Evolutionary conservation across 805 yeast genomes (phyloP).

Genomic region (Diddensiella transvaalensis): DNA sequence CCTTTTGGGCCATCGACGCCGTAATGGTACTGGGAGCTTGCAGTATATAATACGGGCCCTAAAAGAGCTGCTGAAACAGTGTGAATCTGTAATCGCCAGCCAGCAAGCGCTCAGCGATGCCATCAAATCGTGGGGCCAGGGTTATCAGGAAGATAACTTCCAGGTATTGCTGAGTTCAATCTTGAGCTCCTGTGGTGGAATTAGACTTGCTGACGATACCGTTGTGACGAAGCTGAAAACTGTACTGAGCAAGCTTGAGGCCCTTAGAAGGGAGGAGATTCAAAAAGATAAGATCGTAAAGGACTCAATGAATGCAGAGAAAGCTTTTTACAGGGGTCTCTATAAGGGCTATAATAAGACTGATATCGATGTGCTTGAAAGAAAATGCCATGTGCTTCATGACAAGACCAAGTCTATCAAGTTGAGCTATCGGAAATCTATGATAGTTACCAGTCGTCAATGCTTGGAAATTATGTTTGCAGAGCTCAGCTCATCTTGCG

Average conservation of each 20-base stretch:
- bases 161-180: slow-evolving; percentile 8
- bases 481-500: background rate
- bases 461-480: slow-evolving; percentile 15
- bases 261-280: slow-evolving; percentile 22
- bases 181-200: slow-evolving; percentile 2
- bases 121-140: slow-evolving; percentile 21
- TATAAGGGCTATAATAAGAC: slow-evolving; percentile 18
- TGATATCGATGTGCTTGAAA: slow-evolving; percentile 17
- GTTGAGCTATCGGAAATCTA: slow-evolving; percentile 9
- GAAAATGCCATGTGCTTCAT: slow-evolving; percentile 11
- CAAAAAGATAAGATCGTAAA: slow-evolving; percentile 7
- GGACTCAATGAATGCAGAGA: slow-evolving; percentile 17
- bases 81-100: slow-evolving; percentile 19
- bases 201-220: background rate
- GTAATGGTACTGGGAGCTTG: slow-evolving; percentile 5
- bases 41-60: slow-evolving; percentile 21
- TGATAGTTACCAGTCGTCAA: slow-evolving; percentile 10
- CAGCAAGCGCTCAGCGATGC: slow-evolving; percentile 14
- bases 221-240: slow-evolving; percentile 7
- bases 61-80: slow-evolving; percentile 17
- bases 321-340: slow-evolving; percentile 20
- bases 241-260: slow-evolving; percentile 20
- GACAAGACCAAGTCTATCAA: slow-evolving; percentile 12
- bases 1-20: background rate
- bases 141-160: slow-evolving; percentile 13